A percentile compares a stretch with the other conserved stretches of the same genome.
These are phyloP conservation scores for Galium porrigens DNA, from an alignment of 305 asterid species.

Conservation along the genomic window DNA sequence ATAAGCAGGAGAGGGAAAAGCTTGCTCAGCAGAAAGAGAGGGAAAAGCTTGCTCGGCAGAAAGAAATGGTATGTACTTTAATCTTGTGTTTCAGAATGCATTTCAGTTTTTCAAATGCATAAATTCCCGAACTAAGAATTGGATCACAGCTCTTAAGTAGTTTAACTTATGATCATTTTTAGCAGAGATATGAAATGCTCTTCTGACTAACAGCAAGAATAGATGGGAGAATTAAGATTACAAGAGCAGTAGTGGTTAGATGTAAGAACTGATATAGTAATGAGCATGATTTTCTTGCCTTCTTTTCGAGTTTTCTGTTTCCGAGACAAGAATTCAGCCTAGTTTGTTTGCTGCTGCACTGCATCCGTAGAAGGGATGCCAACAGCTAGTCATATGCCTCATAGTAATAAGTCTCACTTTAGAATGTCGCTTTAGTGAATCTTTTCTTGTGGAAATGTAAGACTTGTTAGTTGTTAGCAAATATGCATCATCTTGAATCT, in stretches of 20 bases:
- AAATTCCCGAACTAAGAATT: too few species aligned
- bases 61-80: conserved; percentile 23
- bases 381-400: too few species aligned
- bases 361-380: too few species aligned
- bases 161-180: too few species aligned
- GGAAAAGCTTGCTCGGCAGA: conserved; percentile 21
- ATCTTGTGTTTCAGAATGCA: background rate
- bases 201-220: background rate
- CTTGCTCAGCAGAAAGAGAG: conserved; percentile 23
- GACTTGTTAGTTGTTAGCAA: background rate
- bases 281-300: background rate
- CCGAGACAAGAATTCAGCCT: background rate
- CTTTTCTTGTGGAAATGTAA: too few species aligned
- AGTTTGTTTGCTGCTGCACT: too few species aligned
- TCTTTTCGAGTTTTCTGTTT: too few species aligned
- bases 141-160: too few species aligned
- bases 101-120: too few species aligned
- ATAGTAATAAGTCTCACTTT: too few species aligned
- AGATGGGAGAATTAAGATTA: background rate
- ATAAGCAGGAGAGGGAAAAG: conserved; percentile 23
- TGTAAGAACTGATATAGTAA: background rate
- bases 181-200: background rate
- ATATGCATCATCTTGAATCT: background rate
- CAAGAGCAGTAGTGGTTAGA: background rate
- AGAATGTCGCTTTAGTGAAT: too few species aligned